These are phyloP conservation scores for Kregervanrija fluxuum DNA, from an alignment of 805 yeast genomes.

Conservation along the genomic window DNA sequence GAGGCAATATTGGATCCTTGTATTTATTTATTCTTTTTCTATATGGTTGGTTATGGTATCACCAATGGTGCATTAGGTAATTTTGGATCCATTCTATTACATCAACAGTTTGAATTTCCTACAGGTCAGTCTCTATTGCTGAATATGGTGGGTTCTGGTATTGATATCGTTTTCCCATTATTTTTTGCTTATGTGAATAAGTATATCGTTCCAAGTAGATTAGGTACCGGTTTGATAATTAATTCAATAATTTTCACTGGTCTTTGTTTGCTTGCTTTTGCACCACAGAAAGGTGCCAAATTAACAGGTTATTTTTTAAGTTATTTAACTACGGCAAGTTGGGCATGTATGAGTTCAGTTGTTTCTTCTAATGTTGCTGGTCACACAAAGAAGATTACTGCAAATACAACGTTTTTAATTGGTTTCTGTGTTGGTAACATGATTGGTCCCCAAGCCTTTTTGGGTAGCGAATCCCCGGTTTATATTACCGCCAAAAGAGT, in stretches of 20 bases:
- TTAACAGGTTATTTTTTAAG: slow-evolving; percentile 23
- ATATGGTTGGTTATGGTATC: slow-evolving; percentile 36
- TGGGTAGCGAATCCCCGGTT: slow-evolving; percentile 44
- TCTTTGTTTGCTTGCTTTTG: slow-evolving; percentile 27
- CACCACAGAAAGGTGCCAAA: slow-evolving; percentile 12
- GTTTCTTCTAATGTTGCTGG: slow-evolving; percentile 47
- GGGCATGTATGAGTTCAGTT: slow-evolving; percentile 12
- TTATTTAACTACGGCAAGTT: slow-evolving; percentile 15
- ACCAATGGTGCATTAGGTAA: slow-evolving; percentile 55
- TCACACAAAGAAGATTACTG: slow-evolving; percentile 55
- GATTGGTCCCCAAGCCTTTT: slow-evolving; percentile 69
- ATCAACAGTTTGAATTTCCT: slow-evolving; percentile 28
- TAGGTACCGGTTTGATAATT: slow-evolving; percentile 15
- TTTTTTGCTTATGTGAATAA: slow-evolving; percentile 20
- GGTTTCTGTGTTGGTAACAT: slow-evolving; percentile 61
- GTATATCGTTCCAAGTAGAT: slow-evolving; percentile 15
- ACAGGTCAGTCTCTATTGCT: slow-evolving; percentile 21
- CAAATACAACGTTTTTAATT: slow-evolving; percentile 47
- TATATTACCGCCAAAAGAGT: slow-evolving; percentile 48
- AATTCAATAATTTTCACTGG: slow-evolving; percentile 17
- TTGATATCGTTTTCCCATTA: slow-evolving; percentile 25
- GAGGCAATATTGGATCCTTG: slow-evolving; percentile 48
- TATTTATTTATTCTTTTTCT: slow-evolving; percentile 42
- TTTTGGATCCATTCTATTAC: slow-evolving; percentile 38
- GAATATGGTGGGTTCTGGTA: slow-evolving; percentile 31